Conservation (phyloP, 257 asterid genomes). For the Asclepias syriaca region DNA sequence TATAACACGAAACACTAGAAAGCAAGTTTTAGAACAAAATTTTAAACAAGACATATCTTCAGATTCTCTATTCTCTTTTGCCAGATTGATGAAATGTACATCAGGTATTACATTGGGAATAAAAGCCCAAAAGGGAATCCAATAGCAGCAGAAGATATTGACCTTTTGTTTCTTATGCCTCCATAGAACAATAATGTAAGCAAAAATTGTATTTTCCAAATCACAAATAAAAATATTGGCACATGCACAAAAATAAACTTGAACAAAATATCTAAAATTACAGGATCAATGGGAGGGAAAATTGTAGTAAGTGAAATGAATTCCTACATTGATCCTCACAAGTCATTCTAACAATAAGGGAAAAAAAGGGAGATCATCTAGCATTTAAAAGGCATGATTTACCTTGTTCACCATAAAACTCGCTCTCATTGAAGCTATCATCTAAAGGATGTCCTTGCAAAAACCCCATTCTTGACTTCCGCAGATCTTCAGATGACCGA, state of each 20-base stretch:
- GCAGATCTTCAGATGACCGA: slow-evolving; percentile 70
- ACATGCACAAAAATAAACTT: slow-evolving; percentile 4
- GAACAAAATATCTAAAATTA: not conserved
- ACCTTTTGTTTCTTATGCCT: not conserved
- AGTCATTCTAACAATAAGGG: not conserved
- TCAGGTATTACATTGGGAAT: not conserved
- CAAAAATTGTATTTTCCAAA: no score
- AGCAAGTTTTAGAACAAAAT: not conserved
- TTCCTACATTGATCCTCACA: not conserved
- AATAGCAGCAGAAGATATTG: not conserved
- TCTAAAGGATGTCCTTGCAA: slow-evolving; percentile 68
- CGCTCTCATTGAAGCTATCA: slow-evolving; percentile 62
- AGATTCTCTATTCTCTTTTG: not conserved
- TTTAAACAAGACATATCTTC: not conserved
- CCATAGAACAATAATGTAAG: not conserved
- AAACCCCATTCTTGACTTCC: slow-evolving; percentile 87
- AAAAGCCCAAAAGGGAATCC: not conserved
- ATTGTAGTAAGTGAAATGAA: not conserved
- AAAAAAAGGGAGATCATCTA: not conserved
- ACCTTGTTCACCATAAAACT: slow-evolving; percentile 71
- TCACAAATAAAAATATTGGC: not conserved
- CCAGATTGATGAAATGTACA: not conserved
- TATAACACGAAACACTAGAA: not conserved
- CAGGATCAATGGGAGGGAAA: not conserved
- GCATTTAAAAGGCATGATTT: not conserved